Evolutionary conservation across 2,329 filamentous ascomycete species (phyloP).

Genomic region (Beauveria bassiana): DNA sequence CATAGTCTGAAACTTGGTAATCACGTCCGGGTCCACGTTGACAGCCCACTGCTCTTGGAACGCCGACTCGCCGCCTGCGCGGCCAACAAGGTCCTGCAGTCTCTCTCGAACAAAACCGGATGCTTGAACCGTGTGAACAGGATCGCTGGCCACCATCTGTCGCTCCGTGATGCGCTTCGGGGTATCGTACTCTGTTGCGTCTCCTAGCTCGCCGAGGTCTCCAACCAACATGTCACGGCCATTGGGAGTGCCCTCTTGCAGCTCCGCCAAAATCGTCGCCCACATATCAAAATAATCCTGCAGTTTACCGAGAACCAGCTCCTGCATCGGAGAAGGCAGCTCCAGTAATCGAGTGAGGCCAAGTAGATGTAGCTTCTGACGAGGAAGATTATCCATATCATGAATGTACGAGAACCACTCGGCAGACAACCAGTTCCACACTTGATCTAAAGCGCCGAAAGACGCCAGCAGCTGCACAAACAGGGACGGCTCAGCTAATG

Average conservation of each 20-base stretch:
- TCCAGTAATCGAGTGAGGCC: slow-evolving; percentile 66
- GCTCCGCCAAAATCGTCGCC: slow-evolving; percentile 60
- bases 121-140: slow-evolving; percentile 58
- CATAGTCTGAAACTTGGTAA: slow-evolving; percentile 50
- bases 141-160: slow-evolving; percentile 50
- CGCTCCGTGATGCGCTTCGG: slow-evolving; percentile 47
- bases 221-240: slow-evolving; percentile 43
- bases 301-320: slow-evolving; percentile 51
- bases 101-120: slow-evolving; percentile 57
- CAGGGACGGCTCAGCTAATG: slow-evolving; percentile 61
- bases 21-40: slow-evolving; percentile 68
- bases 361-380: slow-evolving; percentile 65
- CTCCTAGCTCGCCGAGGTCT: slow-evolving; percentile 28
- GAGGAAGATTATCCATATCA: slow-evolving; percentile 55
- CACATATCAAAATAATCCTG: slow-evolving; percentile 72
- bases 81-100: slow-evolving; percentile 49
- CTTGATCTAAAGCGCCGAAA: slow-evolving; percentile 38
- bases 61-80: slow-evolving; percentile 53
- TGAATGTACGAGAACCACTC: slow-evolving; percentile 66
- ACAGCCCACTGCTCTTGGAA: slow-evolving; percentile 63
- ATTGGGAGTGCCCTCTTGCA: slow-evolving; percentile 52
- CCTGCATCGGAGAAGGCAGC: slow-evolving; percentile 47
- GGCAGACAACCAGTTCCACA: slow-evolving; percentile 51
- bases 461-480: slow-evolving; percentile 53
- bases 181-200: slow-evolving; percentile 45